A percentile compares a stretch with the other conserved stretches of the same genome.
Evolutionary conservation across 768 basidiomycete species (phyloP).

Genomic region (Coprinellus aureogranulatus): DNA sequence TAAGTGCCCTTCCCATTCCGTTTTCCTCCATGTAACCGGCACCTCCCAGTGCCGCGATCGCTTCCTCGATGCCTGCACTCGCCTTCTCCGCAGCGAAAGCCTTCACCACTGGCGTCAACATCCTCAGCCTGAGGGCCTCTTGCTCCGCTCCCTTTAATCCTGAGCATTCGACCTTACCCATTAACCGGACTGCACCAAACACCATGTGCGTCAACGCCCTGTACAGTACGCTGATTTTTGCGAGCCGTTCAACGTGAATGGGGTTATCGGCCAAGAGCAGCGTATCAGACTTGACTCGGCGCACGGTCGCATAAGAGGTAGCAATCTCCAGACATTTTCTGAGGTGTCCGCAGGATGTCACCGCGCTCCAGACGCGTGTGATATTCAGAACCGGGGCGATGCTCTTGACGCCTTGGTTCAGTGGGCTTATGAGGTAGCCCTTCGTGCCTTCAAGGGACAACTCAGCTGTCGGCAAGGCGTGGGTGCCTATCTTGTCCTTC

Average conservation of each 20-base stretch:
- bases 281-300: conserved; percentile 51
- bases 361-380: conserved; percentile 67
- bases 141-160: conserved; percentile 36
- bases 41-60: conserved; percentile 72
- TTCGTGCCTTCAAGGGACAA: conserved; percentile 57
- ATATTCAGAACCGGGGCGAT: conserved; percentile 76
- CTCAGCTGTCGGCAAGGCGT: conserved; percentile 73
- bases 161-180: conserved; percentile 63
- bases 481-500: conserved; percentile 78
- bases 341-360: conserved; percentile 53
- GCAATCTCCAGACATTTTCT: conserved; percentile 66
- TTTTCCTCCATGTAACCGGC: conserved; percentile 86
- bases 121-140: conserved; percentile 53
- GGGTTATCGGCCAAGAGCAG: conserved; percentile 52
- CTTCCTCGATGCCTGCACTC: conserved; percentile 63
- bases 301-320: conserved; percentile 59
- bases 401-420: conserved; percentile 60
- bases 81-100: conserved; percentile 69
- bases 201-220: conserved; percentile 62
- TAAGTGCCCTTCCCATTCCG: conserved; percentile 63
- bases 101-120: conserved; percentile 69
- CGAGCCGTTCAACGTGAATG: conserved; percentile 65
- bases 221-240: conserved; percentile 58
- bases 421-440: conserved; percentile 60
- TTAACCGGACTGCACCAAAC: conserved; percentile 55